phyloP scores from a whole-genome alignment of 2,329 filamentous ascomycete genomes.

The Talaromyces sp. region DNA sequence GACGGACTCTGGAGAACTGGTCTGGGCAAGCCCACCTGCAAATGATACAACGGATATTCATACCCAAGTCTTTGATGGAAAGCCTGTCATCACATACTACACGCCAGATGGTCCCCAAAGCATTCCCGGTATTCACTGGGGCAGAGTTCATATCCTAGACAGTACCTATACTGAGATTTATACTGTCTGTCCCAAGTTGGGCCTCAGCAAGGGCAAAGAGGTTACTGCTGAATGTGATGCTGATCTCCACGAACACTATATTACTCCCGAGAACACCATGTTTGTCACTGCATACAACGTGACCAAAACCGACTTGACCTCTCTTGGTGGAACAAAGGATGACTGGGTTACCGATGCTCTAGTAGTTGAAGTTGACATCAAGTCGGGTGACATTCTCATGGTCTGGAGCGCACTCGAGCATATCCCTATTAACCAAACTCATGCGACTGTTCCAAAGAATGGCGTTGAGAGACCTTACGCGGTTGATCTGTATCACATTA shows the following conservation, averaged over 20 bases:
- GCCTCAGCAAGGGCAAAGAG: background rate
- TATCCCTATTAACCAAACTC: constrained; percentile 16
- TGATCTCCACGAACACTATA: constrained; percentile 43
- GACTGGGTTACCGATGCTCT: constrained; percentile 38
- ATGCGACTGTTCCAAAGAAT: constrained; percentile 21
- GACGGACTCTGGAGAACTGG: background rate
- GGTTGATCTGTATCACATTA: constrained; percentile 34
- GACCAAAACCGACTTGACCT: constrained; percentile 32
- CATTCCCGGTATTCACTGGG: background rate
- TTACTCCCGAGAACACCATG: constrained; percentile 39
- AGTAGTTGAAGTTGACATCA: constrained; percentile 44
- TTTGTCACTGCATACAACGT: constrained; percentile 38
- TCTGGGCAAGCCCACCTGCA: background rate
- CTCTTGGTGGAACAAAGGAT: constrained; percentile 27
- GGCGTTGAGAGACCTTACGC: constrained; percentile 17
- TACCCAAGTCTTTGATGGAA: background rate
- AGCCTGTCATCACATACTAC: constrained; percentile 1
- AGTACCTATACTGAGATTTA: background rate
- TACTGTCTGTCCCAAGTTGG: background rate
- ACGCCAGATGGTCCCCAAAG: background rate
- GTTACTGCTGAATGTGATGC: constrained; percentile 5
- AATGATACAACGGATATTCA: background rate
- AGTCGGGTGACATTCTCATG: constrained; percentile 36
- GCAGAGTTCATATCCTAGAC: background rate
- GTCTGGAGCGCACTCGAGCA: constrained; percentile 46